phyloP scores from a whole-genome alignment of 2,329 filamentous ascomycete genomes.

The Plectosphaerella sp. region DNA sequence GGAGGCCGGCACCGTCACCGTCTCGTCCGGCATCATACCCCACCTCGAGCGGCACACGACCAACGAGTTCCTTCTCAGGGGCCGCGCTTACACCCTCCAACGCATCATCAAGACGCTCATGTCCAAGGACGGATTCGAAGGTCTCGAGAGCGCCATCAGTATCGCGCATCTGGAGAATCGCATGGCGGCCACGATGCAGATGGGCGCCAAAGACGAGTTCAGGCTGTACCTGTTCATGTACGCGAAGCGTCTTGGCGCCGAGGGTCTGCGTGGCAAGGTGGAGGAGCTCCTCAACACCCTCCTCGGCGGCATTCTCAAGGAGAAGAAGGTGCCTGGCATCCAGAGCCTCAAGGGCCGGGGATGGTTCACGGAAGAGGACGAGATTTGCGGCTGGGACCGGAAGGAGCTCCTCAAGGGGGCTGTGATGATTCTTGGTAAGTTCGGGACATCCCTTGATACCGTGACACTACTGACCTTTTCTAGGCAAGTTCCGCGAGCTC shows the following conservation, averaged over 20 bases:
- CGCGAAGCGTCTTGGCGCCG: slow-evolving; percentile 87
- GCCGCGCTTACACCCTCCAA: slow-evolving; percentile 85
- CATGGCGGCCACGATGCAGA: slow-evolving; percentile 78
- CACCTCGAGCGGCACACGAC: slow-evolving; percentile 93
- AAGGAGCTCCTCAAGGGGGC: slow-evolving; percentile 86
- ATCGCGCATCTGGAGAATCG: slow-evolving; percentile 95
- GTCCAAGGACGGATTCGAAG: slow-evolving; percentile 85
- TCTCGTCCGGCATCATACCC: slow-evolving; percentile 90
- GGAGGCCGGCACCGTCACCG: slow-evolving; percentile 47
- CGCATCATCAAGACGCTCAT: slow-evolving; percentile 86
- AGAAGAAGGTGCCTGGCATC: slow-evolving; percentile 44
- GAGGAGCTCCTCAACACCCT: slow-evolving; percentile 85
- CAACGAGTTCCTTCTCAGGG: slow-evolving; percentile 84
- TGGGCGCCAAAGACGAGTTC: slow-evolving; percentile 89
- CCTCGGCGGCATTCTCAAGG: slow-evolving; percentile 65
- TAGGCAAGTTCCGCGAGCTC: slow-evolving; percentile 91
- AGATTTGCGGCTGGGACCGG: slow-evolving; percentile 86
- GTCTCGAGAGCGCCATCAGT: slow-evolving; percentile 84
- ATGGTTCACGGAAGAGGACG: slow-evolving; percentile 64
- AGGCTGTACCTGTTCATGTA: slow-evolving; percentile 97
- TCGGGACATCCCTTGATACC: not conserved
- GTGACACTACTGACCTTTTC: slow-evolving; percentile 22
- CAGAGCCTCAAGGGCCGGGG: slow-evolving; percentile 39
- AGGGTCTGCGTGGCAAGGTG: slow-evolving; percentile 81
- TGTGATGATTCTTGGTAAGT: slow-evolving; percentile 84